Evolutionary conservation across 169 alveolate species (phyloP).

Genomic region (Plasmodium gaboni): DNA sequence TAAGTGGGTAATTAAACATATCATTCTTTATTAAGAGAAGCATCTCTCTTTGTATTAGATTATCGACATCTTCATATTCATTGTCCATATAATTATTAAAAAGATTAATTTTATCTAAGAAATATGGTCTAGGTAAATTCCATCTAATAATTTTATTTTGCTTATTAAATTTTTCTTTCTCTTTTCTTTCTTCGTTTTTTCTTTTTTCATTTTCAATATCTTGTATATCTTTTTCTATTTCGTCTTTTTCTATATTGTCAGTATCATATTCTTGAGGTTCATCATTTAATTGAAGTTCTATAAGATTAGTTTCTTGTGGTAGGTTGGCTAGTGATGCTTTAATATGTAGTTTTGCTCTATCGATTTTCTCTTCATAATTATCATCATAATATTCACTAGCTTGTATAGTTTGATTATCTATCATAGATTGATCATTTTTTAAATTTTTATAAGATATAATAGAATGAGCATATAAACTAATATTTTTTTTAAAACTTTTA

Average conservation of each 20-base stretch:
- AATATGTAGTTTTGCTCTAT: constrained; percentile 85
- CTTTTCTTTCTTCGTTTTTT: constrained; percentile 26
- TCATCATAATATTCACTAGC: constrained; percentile 44
- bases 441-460: constrained; percentile 28
- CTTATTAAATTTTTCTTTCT: constrained; percentile 49
- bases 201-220: constrained; percentile 43
- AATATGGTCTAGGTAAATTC: constrained; percentile 71
- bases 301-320: constrained; percentile 81
- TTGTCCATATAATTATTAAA: neutral
- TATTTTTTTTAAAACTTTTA: constrained; percentile 42
- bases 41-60: constrained; percentile 39
- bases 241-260: constrained; percentile 41
- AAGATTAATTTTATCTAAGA: constrained; percentile 35
- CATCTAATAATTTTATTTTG: constrained; percentile 69
- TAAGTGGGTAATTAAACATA: constrained; percentile 72
- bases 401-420: constrained; percentile 11
- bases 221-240: constrained; percentile 72
- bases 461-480: constrained; percentile 57
- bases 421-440: constrained; percentile 34
- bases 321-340: constrained; percentile 83
- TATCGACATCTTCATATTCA: constrained; percentile 1
- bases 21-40: constrained; percentile 42
- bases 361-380: constrained; percentile 80
- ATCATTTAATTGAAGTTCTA: constrained; percentile 78
- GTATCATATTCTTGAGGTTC: constrained; percentile 33